Percentiles rank a stretch among this genome's conserved stretches.
phyloP scores from a whole-genome alignment of 108 stramenopile species.

The Seminavis robusta region DNA sequence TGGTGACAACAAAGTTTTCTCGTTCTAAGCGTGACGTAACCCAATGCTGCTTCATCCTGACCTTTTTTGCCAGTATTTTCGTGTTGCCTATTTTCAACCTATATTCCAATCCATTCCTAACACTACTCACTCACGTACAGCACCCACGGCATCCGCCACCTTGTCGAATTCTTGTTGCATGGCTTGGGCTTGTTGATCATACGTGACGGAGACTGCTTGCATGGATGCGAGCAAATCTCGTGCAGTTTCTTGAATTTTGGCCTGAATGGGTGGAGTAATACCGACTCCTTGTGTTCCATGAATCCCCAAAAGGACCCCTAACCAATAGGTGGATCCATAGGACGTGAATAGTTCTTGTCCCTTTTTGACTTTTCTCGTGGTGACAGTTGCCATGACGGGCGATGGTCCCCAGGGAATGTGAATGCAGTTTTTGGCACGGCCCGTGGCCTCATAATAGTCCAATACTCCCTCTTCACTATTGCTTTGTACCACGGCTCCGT shows the following conservation, averaged over 20 bases:
- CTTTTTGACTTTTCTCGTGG: conserved; percentile 22
- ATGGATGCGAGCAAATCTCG: conserved; percentile 13
- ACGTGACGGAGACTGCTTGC: conserved; percentile 1
- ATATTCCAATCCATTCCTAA: too few species aligned
- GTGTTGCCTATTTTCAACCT: too few species aligned
- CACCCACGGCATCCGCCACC: too few species aligned
- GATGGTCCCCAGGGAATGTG: conserved; percentile 29
- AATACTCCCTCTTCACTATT: conserved; percentile 27
- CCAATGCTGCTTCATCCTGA: too few species aligned
- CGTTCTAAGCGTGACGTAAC: too few species aligned
- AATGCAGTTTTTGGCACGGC: conserved; percentile 25
- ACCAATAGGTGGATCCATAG: conserved; percentile 27
- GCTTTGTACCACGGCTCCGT: conserved; percentile 25
- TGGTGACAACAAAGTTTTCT: too few species aligned
- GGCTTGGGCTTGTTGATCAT: neutral
- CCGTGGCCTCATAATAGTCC: conserved; percentile 24
- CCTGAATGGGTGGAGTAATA: conserved; percentile 5
- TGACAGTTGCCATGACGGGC: conserved; percentile 15
- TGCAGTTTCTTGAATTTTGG: conserved; percentile 12
- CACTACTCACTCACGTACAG: too few species aligned
- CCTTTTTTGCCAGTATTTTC: too few species aligned
- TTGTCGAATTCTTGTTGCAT: conserved; percentile 9
- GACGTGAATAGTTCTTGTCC: conserved; percentile 25
- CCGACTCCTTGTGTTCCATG: neutral
- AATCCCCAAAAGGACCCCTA: neutral